Percentiles rank a stretch among this genome's conserved stretches.
These are phyloP conservation scores for Tolypocladium ovalisporum DNA, from an alignment of 2,329 filamentous ascomycete genomes.

Conservation along the genomic window DNA sequence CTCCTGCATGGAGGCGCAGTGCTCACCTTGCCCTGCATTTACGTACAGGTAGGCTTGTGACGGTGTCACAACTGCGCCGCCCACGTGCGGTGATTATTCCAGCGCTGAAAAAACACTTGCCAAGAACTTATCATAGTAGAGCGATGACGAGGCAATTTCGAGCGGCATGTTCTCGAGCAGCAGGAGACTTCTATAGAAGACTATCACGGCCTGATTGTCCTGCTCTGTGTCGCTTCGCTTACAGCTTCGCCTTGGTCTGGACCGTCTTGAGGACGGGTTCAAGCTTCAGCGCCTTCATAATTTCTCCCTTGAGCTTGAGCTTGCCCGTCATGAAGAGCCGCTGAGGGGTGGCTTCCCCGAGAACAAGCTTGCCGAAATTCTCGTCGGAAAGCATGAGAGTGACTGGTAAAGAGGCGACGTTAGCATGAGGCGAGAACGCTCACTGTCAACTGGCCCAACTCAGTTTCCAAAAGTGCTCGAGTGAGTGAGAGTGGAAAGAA, in stretches of 20 bases:
- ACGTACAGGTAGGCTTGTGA: neutral
- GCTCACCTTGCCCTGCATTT: neutral
- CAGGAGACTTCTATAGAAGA: no score
- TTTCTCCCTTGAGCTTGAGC: slow-evolving; percentile 94
- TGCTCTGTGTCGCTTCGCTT: slow-evolving; percentile 17
- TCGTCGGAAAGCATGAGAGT: slow-evolving; percentile 72
- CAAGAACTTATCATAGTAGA: no score
- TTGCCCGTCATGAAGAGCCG: slow-evolving; percentile 93
- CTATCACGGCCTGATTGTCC: neutral
- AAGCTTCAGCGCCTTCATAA: slow-evolving; percentile 98
- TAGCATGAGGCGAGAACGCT: neutral
- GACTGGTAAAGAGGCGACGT: slow-evolving; percentile 37
- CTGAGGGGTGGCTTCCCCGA: slow-evolving; percentile 87
- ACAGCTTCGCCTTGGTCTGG: slow-evolving; percentile 75
- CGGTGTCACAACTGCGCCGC: neutral
- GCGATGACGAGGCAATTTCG: neutral
- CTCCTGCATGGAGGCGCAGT: neutral
- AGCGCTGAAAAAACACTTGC: slow-evolving; percentile 17
- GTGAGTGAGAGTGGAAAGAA: no score
- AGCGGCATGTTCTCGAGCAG: neutral
- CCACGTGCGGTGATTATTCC: slow-evolving; percentile 25
- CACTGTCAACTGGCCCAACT: neutral
- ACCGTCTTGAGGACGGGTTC: slow-evolving; percentile 87
- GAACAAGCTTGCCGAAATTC: slow-evolving; percentile 74
- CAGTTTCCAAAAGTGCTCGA: neutral